Percentiles rank a stretch among this genome's conserved stretches.
phyloP scores from a whole-genome alignment of 2,329 filamentous ascomycete species.

The Talaromyces pinophilus region DNA sequence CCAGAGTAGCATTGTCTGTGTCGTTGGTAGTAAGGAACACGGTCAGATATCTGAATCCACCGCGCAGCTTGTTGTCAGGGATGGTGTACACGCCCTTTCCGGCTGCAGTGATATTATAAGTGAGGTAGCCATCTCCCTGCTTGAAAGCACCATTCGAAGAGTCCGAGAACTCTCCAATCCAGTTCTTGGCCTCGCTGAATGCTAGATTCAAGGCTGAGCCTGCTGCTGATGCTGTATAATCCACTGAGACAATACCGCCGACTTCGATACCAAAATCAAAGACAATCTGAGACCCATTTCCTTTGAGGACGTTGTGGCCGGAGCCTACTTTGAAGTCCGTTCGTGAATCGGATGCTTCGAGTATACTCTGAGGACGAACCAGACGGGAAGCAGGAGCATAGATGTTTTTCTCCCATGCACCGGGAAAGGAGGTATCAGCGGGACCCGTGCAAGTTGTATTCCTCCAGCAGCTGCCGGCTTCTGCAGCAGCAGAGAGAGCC shows the following conservation, averaged over 20 bases:
- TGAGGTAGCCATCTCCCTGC: slow-evolving; percentile 46
- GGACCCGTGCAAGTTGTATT: slow-evolving; percentile 57
- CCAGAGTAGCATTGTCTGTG: slow-evolving; percentile 33
- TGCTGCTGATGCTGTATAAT: slow-evolving; percentile 47
- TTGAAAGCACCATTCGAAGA: slow-evolving; percentile 49
- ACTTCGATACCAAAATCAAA: slow-evolving; percentile 63
- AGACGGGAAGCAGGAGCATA: slow-evolving; percentile 57
- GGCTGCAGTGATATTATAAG: slow-evolving; percentile 37
- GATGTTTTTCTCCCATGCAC: slow-evolving; percentile 60
- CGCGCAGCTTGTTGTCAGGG: slow-evolving; percentile 43
- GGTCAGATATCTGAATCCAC: slow-evolving; percentile 50
- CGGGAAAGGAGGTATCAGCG: slow-evolving; percentile 54
- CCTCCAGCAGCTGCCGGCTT: slow-evolving; percentile 53
- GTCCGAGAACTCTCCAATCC: slow-evolving; percentile 52
- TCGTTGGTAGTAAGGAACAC: slow-evolving; percentile 40
- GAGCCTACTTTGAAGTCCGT: slow-evolving; percentile 35
- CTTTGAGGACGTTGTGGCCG: slow-evolving; percentile 35
- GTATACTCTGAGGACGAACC: slow-evolving; percentile 50
- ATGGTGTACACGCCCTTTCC: slow-evolving; percentile 42
- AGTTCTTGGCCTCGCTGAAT: slow-evolving; percentile 53
- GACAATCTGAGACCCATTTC: slow-evolving; percentile 56
- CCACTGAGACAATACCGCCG: slow-evolving; percentile 57
- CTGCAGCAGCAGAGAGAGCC: slow-evolving; percentile 25
- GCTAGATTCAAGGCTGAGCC: slow-evolving; percentile 47
- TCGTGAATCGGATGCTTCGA: slow-evolving; percentile 38